A percentile compares a stretch with the other conserved stretches of the same genome.
Conservation (phyloP, 2,329 filamentous ascomycete genomes). For the Xylariomycetidae sp. region DNA sequence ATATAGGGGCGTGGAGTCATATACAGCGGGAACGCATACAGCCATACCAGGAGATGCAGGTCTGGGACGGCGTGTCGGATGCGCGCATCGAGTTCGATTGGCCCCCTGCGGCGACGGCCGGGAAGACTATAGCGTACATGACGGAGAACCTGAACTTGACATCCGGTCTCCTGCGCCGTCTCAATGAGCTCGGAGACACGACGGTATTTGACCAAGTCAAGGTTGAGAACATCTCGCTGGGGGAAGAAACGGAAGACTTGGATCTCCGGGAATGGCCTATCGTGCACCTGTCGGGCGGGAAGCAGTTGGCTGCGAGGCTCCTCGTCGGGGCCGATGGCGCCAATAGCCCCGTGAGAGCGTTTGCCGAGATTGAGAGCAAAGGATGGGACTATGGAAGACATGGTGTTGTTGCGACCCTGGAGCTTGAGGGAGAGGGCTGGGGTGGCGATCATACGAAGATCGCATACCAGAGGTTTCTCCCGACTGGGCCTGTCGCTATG, state of each 20-base stretch:
- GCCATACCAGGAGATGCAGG: constrained; percentile 92
- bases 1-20: constrained; percentile 81
- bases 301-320: constrained; percentile 70
- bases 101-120: constrained; percentile 41
- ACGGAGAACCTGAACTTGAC: constrained; percentile 90
- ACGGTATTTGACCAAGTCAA: constrained; percentile 71
- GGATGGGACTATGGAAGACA: constrained; percentile 94
- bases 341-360: constrained; percentile 87
- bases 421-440: constrained; percentile 60
- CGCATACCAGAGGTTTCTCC: constrained; percentile 93
- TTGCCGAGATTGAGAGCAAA: constrained; percentile 77
- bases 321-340: constrained; percentile 91
- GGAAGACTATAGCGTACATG: constrained; percentile 85
- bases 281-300: constrained; percentile 65
- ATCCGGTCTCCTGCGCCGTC: constrained; percentile 66
- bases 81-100: constrained; percentile 87
- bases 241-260: constrained; percentile 60
- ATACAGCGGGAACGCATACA: constrained; percentile 71
- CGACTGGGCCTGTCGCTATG: constrained; percentile 85
- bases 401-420: constrained; percentile 84
- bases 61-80: constrained; percentile 91
- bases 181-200: constrained; percentile 65
- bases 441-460: constrained; percentile 57
- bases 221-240: constrained; percentile 75
- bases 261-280: constrained; percentile 88